Percentiles rank a stretch among this genome's conserved stretches.
These are phyloP conservation scores for Decorospora gaudefroyi DNA, from an alignment of 2,329 filamentous ascomycete species.

Conservation along the genomic window DNA sequence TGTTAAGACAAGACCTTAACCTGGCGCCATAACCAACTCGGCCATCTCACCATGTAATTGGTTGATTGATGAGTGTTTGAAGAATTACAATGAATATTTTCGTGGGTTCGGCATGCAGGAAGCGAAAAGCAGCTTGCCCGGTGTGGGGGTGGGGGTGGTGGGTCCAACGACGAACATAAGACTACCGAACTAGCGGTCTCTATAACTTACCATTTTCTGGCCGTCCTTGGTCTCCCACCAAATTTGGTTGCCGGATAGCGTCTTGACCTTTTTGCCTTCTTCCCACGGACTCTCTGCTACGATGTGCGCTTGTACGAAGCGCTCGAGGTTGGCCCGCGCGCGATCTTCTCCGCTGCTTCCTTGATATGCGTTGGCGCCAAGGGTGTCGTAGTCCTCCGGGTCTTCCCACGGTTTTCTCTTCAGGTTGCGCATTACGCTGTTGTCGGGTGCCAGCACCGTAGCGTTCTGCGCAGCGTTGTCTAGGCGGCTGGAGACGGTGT, in stretches of 20 bases:
- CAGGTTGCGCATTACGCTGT: slow-evolving; percentile 75
- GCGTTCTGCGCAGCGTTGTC: slow-evolving; percentile 69
- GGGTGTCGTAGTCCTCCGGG: slow-evolving; percentile 68
- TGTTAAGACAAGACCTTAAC: slow-evolving; percentile 36
- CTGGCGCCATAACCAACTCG: slow-evolving; percentile 44
- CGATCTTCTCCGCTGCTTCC: slow-evolving; percentile 74
- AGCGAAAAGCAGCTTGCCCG: slow-evolving; percentile 4
- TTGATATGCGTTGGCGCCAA: slow-evolving; percentile 74
- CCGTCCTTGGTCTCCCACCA: slow-evolving; percentile 81
- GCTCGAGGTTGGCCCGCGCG: slow-evolving; percentile 73
- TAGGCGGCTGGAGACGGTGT: slow-evolving; percentile 69
- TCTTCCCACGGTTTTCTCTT: slow-evolving; percentile 88
- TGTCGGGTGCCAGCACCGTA: slow-evolving; percentile 85
- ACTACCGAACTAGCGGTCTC: slow-evolving; percentile 7
- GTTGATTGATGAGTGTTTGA: slow-evolving; percentile 16
- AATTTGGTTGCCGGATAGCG: slow-evolving; percentile 69
- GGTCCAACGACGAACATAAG: slow-evolving; percentile 2
- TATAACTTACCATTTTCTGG: slow-evolving; percentile 63
- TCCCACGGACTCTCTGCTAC: slow-evolving; percentile 76
- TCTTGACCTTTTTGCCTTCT: slow-evolving; percentile 67
- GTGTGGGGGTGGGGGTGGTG: slow-evolving; percentile 8
- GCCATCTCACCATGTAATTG: slow-evolving; percentile 17
- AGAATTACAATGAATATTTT: slow-evolving; percentile 4
- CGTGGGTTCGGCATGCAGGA: neutral
- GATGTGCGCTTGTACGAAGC: slow-evolving; percentile 86